Base-by-base conservation (phyloP, 306 rosid species). In the Nissolia schottii region DNA sequence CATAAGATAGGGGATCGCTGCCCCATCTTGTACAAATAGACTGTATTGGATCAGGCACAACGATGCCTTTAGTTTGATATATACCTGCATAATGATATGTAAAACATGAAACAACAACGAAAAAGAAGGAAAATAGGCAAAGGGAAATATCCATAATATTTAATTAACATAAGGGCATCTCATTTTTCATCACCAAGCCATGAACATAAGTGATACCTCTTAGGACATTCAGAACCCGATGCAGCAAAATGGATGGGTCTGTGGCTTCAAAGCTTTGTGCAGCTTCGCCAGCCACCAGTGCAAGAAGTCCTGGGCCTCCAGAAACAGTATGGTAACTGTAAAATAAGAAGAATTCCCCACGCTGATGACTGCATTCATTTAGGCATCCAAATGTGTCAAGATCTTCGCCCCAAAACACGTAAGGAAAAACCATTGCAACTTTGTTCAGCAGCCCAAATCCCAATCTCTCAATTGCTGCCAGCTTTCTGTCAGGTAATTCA, bases 201-300 rank as follows among this genome's bases (percentile, higher is more conserved):
- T 46, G 35, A 53, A 75, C 51, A 43, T 48, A 67, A 63, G 35
- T 13, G 48, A 59, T 89, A 94, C 98, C 98, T 91, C 87, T 87
- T 50, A 94, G 90, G 73, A 83, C 70, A 20, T 54, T 34, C 74
- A 94, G 77, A 79, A 91, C 96, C 18, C 87, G 89, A 75, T 87
- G 82, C 34, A 87, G 96, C 74, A 88, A 83, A 60, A 73, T 35
- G 9, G 88, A 58, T 14, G 96, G 90, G 71, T 91, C 90, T 7
- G 95, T 94, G 81, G 38, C 34, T 82, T 94, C 97, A 87, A 94
- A 91, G 31, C 64, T 73, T 76, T 91, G 78, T 25, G 99, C 97
- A n/a, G 99, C 99, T 80, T 94, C 95, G 71, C 99, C 99, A 65
- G 99, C 99, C 75, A 94, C 99, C 19, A 94, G 84, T 4, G 96